A percentile compares a stretch with the other conserved stretches of the same genome.
phyloP scores from a whole-genome alignment of 176 grass and related monocot genomes.

The Tillandsia leiboldiana region DNA sequence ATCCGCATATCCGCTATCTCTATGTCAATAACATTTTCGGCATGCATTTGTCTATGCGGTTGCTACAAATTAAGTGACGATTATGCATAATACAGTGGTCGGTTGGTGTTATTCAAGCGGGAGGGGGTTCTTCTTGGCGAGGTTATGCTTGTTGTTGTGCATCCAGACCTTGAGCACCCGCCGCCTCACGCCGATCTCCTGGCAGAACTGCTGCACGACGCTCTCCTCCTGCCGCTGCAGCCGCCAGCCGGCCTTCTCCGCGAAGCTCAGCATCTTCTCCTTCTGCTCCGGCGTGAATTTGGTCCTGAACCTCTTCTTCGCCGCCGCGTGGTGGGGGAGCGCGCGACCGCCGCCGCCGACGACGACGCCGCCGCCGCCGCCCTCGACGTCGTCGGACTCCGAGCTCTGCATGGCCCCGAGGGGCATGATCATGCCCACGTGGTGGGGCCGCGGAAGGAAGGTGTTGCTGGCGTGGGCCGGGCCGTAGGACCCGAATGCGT shows the following conservation, averaged over 20 bases:
- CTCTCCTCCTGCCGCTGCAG: background rate
- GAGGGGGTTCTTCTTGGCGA: slow-evolving; percentile 1
- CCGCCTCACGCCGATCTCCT: background rate
- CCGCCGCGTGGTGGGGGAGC: slow-evolving; percentile 15
- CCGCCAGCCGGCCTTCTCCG: background rate
- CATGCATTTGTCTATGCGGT: too few species aligned
- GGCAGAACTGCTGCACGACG: background rate
- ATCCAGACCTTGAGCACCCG: slow-evolving; percentile 83
- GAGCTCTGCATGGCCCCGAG: slow-evolving; percentile 73
- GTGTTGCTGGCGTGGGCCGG: background rate
- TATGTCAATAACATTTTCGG: too few species aligned
- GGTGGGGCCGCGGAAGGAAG: slow-evolving; percentile 7
- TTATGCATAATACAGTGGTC: too few species aligned
- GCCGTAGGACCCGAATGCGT: background rate
- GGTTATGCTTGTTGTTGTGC: slow-evolving; percentile 99
- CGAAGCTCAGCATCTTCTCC: slow-evolving; percentile 2
- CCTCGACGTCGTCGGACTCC: slow-evolving; percentile 70
- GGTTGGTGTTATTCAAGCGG: background rate
- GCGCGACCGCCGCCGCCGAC: slow-evolving; percentile 23
- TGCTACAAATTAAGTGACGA: too few species aligned
- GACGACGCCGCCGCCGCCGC: slow-evolving; percentile 14
- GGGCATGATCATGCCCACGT: slow-evolving; percentile 58
- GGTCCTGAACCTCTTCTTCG: slow-evolving; percentile 18
- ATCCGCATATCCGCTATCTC: too few species aligned
- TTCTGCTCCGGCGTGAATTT: slow-evolving; percentile 2